These are phyloP conservation scores for Kodamaea kakaduensis DNA, from an alignment of 805 yeast species.

Conservation along the genomic window DNA sequence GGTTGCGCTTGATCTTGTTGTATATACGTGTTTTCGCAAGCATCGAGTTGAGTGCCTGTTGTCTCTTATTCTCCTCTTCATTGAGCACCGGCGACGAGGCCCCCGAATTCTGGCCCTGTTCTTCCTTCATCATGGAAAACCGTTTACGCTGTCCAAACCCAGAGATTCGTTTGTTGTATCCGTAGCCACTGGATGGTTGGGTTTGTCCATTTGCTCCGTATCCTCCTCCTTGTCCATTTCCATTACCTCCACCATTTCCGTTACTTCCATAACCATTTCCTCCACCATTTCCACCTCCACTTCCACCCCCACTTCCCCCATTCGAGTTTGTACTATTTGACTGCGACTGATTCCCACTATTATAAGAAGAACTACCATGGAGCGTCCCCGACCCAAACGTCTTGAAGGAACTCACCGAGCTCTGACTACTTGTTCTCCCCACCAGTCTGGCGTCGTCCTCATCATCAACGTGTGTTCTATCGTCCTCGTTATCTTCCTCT, in stretches of 20 bases:
- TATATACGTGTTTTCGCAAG: slow-evolving; percentile 35
- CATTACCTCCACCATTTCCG: slow-evolving; percentile 1
- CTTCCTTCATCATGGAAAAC: slow-evolving; percentile 16
- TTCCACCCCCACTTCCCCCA: neutral
- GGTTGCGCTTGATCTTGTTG: slow-evolving; percentile 32
- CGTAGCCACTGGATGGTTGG: no score
- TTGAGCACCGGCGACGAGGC: slow-evolving; percentile 3
- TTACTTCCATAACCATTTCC: slow-evolving; percentile 2
- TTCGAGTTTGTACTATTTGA: slow-evolving; percentile 1
- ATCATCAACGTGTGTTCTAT: slow-evolving; percentile 1
- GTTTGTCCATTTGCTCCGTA: no score
- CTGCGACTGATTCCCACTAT: slow-evolving; percentile 1
- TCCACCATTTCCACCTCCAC: no score
- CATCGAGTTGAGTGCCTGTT: slow-evolving; percentile 20
- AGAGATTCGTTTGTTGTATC: slow-evolving; percentile 10
- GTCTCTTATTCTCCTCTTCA: slow-evolving; percentile 18
- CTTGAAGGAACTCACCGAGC: slow-evolving; percentile 13
- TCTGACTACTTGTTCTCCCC: slow-evolving; percentile 13
- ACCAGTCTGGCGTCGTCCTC: slow-evolving; percentile 15
- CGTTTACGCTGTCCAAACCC: slow-evolving; percentile 14
- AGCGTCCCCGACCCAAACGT: slow-evolving; percentile 10
- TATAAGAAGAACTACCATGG: no score
- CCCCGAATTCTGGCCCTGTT: slow-evolving; percentile 3
- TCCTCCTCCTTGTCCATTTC: no score
- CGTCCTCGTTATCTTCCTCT: slow-evolving; percentile 18